These are phyloP conservation scores for Starmerella stellata DNA, from an alignment of 805 yeast species.

Conservation along the genomic window DNA sequence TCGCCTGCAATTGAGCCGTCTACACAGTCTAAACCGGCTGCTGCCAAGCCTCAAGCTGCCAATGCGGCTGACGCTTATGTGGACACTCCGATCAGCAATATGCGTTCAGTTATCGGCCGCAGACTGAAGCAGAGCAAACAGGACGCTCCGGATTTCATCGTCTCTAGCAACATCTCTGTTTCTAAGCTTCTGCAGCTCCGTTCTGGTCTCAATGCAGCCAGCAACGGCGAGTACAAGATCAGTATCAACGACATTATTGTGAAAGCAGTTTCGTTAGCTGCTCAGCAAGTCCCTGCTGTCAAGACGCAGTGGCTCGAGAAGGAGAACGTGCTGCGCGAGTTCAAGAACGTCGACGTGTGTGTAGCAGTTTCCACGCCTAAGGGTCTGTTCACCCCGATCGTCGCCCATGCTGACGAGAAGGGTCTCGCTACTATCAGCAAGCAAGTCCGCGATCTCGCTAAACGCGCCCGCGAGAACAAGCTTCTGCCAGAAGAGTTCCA, in stretches of 20 bases:
- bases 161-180: conserved; percentile 72
- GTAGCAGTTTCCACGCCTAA: conserved; percentile 98
- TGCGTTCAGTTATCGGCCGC: conserved; percentile 87
- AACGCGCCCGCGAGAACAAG: conserved; percentile 89
- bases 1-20: conserved; percentile 25
- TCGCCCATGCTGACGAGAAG: conserved; percentile 68
- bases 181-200: conserved; percentile 82
- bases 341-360: conserved; percentile 80
- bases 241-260: conserved; percentile 87
- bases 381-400: conserved; percentile 92
- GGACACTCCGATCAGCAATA: conserved; percentile 71
- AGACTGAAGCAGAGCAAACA: conserved; percentile 76
- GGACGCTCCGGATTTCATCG: conserved; percentile 79
- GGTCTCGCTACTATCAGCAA: conserved; percentile 69
- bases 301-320: conserved; percentile 85
- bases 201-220: conserved; percentile 65
- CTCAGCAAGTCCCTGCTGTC: conserved; percentile 76
- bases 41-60: conserved; percentile 23
- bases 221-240: conserved; percentile 73
- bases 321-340: conserved; percentile 83
- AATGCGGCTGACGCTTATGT: conserved; percentile 37
- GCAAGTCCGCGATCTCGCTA: conserved; percentile 80
- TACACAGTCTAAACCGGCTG: conserved; percentile 9
- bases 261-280: conserved; percentile 86
- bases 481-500: conserved; percentile 91